Base-by-base conservation (phyloP, 1,139 yeast genomes). In the Hyphopichia pseudoburtonii region DNA sequence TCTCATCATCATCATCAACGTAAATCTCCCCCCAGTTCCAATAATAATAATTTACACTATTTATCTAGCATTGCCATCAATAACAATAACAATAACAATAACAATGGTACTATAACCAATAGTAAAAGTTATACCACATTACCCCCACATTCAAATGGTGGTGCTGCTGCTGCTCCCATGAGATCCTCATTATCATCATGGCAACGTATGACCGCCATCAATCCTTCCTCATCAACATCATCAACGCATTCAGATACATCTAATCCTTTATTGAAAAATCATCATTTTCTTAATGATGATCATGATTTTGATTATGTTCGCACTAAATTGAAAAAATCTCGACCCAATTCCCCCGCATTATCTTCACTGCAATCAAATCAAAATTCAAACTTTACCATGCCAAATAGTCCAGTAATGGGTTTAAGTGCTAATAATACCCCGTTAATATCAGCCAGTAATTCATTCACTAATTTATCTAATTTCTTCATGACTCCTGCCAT, bases 311-410 rank as follows among this genome's bases (percentile, higher is more conserved):
- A 73, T 41, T 69, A 69, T 49, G 65, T 76, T 43, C 61, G 67
- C 55, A 72, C 73, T 52, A 69, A 81, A 36, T 64, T 79, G 35
- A 83, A 84, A 53, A 78, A 76, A 50, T 82, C 92, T 33, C 66
- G 94, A 45, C 95, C 95, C 28, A 84, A 79, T 55, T 82, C 90
- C n/a, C 34, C 36, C 17, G n/a, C n/a, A n/a, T 5, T 12, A 12
- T n/a, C 17, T 22, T 10, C 16, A 11, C 32, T 40, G 17, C 66
- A 68, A 4, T 56, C 47, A 23, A 41, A 45, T 12, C 28, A 47
- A 14, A 39, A 43, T 11, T 54, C 50, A 32, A 50, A 46, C 19
- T 90, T 88, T 34, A 74, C 80, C 1, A 50, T 71, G 23, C 78
- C 84, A 14, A 77, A 82, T 29, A 82, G 86, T 0, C 87, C 88